These are phyloP conservation scores for Cystobasidiaceae sp. DNA, from an alignment of 1,284 basidiomycete genomes.

Conservation along the genomic window DNA sequence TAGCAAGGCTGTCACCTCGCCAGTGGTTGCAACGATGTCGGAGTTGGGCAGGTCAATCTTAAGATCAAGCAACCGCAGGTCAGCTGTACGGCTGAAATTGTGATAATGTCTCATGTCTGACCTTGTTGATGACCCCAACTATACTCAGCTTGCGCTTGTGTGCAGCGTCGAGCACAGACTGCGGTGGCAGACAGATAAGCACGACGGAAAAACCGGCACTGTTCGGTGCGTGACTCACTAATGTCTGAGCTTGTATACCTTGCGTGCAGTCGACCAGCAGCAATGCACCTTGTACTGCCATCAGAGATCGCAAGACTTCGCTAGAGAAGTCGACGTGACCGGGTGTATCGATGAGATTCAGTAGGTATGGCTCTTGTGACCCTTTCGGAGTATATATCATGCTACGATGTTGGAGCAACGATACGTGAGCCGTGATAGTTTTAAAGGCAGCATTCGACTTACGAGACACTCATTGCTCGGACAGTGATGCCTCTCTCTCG, in stretches of 20 bases:
- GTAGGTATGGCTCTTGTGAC: conserved; percentile 60
- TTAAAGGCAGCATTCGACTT: background rate
- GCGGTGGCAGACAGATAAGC: background rate
- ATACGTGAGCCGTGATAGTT: no score
- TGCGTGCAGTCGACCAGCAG: conserved; percentile 79
- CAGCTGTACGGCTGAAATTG: no score
- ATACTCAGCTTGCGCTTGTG: conserved; percentile 74
- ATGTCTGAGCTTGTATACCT: conserved; percentile 94
- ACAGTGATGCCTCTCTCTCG: conserved; percentile 82
- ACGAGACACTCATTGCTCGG: conserved; percentile 88
- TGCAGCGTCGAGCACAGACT: conserved; percentile 84
- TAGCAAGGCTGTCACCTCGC: conserved; percentile 74
- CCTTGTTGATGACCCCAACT: conserved; percentile 88
- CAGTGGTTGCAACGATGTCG: conserved; percentile 68
- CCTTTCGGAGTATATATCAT: conserved; percentile 59
- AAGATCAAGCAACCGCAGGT: no score
- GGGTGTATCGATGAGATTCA: conserved; percentile 94
- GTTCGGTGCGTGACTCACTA: conserved; percentile 47
- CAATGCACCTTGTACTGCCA: conserved; percentile 67
- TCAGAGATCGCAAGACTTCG: conserved; percentile 88
- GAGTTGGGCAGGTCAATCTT: conserved; percentile 78
- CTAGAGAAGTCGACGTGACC: conserved; percentile 96
- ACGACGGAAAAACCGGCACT: no score
- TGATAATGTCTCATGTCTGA: conserved; percentile 52
- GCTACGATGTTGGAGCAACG: conserved; percentile 49